Percentiles rank a stretch among this genome's conserved stretches.
Evolutionary conservation across 2,329 filamentous ascomycete species (phyloP).

Genomic region (Trichocomaceae sp.): DNA sequence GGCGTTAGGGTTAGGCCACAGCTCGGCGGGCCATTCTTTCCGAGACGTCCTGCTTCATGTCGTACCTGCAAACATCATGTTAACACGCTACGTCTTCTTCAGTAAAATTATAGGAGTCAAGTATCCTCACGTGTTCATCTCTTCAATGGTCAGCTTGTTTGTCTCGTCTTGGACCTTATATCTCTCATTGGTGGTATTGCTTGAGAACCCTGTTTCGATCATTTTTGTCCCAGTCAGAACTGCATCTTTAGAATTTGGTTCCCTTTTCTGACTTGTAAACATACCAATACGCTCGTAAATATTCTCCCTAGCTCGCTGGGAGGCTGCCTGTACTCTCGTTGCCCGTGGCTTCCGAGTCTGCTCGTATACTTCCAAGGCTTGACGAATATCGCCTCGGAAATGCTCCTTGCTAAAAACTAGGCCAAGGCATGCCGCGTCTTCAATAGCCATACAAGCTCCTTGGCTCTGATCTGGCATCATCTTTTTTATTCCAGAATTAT

Average conservation of each 20-base stretch:
- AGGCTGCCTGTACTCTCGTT: conserved; percentile 52
- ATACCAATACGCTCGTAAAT: conserved; percentile 57
- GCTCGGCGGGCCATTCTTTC: conserved; percentile 38
- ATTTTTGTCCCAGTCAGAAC: background rate
- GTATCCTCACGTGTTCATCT: conserved; percentile 57
- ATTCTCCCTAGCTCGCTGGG: conserved; percentile 54
- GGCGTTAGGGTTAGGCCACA: background rate
- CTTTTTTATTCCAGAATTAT: background rate
- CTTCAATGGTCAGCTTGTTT: conserved; percentile 59
- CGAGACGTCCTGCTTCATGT: conserved; percentile 54
- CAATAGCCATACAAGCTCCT: conserved; percentile 63
- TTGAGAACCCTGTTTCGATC: conserved; percentile 43
- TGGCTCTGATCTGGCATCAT: conserved; percentile 67
- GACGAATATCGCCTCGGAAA: conserved; percentile 44
- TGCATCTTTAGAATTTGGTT: no score
- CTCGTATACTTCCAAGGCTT: conserved; percentile 47
- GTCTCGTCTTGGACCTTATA: conserved; percentile 59
- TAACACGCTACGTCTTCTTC: background rate
- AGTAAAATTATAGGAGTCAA: background rate
- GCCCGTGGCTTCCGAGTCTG: conserved; percentile 50
- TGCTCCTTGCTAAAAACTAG: conserved; percentile 51
- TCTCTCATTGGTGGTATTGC: conserved; percentile 49
- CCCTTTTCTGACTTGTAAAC: conserved; percentile 5
- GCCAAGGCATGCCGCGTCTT: conserved; percentile 58
- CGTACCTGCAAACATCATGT: conserved; percentile 39